Percentiles rank a stretch among this genome's conserved stretches.
Evolutionary conservation across 192 early-diverging fungal species (phyloP).

Genomic region (Backusella circina): DNA sequence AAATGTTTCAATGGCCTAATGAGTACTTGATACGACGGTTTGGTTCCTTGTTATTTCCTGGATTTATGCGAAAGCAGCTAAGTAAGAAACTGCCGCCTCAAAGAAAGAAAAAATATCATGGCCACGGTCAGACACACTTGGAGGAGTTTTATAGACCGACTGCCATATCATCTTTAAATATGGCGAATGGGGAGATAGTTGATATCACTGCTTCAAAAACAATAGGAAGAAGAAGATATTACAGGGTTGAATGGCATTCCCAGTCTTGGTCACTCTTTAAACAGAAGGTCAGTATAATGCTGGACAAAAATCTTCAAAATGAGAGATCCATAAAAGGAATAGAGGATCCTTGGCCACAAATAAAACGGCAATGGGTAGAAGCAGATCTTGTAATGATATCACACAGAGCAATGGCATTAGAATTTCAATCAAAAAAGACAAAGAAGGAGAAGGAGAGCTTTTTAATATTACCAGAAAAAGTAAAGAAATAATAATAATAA

Average conservation of each 20-base stretch:
- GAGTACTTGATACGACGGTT: not conserved
- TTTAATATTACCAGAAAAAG: not conserved
- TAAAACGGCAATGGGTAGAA: slow-evolving; percentile 22
- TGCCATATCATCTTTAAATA: not conserved
- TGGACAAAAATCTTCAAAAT: not conserved
- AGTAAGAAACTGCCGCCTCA: not conserved
- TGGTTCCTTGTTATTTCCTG: not conserved
- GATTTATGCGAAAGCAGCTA: not conserved
- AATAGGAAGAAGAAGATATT: not conserved
- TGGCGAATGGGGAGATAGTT: not conserved
- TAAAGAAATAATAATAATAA: not conserved
- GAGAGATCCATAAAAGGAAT: not conserved
- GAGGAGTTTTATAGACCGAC: not conserved
- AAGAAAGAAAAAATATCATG: not conserved
- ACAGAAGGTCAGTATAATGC: not conserved
- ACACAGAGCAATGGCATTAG: slow-evolving; percentile 1
- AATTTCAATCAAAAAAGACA: not conserved
- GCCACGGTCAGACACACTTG: not conserved
- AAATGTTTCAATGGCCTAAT: not conserved
- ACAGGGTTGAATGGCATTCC: slow-evolving; percentile 1
- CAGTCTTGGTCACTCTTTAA: not conserved
- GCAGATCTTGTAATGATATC: not conserved
- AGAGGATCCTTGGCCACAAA: not conserved
- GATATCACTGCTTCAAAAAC: not conserved
- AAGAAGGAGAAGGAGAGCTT: not conserved